phyloP scores from a whole-genome alignment of 768 basidiomycete genomes.

The Dioszegia hungarica region DNA sequence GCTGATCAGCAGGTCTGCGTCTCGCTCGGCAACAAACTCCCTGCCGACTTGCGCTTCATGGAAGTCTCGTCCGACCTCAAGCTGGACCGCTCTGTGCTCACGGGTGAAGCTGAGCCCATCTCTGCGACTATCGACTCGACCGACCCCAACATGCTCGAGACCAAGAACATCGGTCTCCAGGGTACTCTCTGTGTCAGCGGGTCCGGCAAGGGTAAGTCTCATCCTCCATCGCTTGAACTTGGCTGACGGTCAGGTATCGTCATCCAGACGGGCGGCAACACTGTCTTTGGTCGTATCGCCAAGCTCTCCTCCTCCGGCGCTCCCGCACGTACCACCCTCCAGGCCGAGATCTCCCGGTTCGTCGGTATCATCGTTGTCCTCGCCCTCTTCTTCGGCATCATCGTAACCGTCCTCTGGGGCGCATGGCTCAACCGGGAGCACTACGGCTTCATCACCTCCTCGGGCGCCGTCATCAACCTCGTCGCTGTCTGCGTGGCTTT shows the following conservation, averaged over 20 bases:
- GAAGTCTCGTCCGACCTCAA: constrained; percentile 57
- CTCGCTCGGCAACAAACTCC: constrained; percentile 43
- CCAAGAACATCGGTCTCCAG: constrained; percentile 61
- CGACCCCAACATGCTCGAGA: constrained; percentile 54
- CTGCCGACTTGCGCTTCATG: constrained; percentile 52
- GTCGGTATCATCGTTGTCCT: constrained; percentile 56
- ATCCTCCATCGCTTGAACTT: neutral
- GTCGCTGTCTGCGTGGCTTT: constrained; percentile 57
- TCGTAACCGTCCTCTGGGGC: constrained; percentile 56
- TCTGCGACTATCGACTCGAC: constrained; percentile 51
- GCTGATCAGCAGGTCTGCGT: constrained; percentile 13
- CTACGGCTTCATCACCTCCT: constrained; percentile 54
- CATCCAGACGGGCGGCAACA: constrained; percentile 38
- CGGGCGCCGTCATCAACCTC: constrained; percentile 57
- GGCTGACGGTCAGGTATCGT: constrained; percentile 27
- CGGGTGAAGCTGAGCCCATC: constrained; percentile 52
- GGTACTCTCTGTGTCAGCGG: constrained; percentile 44
- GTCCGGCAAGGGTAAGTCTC: constrained; percentile 26
- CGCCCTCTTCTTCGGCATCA: constrained; percentile 52
- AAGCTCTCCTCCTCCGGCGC: constrained; percentile 55
- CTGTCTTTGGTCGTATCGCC: constrained; percentile 56
- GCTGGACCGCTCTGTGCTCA: constrained; percentile 64
- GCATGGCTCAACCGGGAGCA: constrained; percentile 48
- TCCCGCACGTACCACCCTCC: constrained; percentile 54
- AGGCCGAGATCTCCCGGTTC: constrained; percentile 58